Evolutionary conservation across 805 yeast species (phyloP).

Genomic region (Hanseniaspora occidentalis): DNA sequence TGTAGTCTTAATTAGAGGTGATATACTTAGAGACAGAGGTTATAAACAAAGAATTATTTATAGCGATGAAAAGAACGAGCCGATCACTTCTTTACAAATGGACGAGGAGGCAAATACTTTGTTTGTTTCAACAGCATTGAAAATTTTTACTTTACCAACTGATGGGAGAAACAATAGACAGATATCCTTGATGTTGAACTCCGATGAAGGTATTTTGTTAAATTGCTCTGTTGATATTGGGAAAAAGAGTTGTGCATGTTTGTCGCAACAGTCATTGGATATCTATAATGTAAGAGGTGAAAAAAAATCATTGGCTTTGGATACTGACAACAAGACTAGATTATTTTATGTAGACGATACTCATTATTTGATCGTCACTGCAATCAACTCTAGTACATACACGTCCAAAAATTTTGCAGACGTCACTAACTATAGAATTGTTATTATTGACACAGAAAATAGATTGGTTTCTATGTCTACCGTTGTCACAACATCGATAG

Average conservation of each 20-base stretch:
- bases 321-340: constrained; percentile 39
- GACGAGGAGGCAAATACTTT: constrained; percentile 36
- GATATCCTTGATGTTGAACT: constrained; percentile 30
- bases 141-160: constrained; percentile 59
- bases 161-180: constrained; percentile 64
- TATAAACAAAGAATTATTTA: constrained; percentile 74
- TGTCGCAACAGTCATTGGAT: constrained; percentile 47
- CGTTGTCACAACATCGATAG: constrained; percentile 53
- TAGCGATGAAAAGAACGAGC: constrained; percentile 48
- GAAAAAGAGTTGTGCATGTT: constrained; percentile 47
- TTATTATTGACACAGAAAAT: constrained; percentile 58
- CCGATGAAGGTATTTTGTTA: constrained; percentile 32
- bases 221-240: constrained; percentile 30
- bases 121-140: constrained; percentile 65
- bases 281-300: constrained; percentile 48
- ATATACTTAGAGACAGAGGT: constrained; percentile 76
- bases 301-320: constrained; percentile 42
- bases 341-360: constrained; percentile 34
- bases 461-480: constrained; percentile 59
- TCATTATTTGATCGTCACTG: constrained; percentile 48
- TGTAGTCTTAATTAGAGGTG: constrained; percentile 76
- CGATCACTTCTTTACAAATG: constrained; percentile 67
- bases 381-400: constrained; percentile 27
- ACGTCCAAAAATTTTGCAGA: constrained; percentile 22
- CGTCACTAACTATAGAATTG: constrained; percentile 38